Evolutionary conservation across 768 basidiomycete genomes (phyloP).

Genomic region (Serendipita indica): DNA sequence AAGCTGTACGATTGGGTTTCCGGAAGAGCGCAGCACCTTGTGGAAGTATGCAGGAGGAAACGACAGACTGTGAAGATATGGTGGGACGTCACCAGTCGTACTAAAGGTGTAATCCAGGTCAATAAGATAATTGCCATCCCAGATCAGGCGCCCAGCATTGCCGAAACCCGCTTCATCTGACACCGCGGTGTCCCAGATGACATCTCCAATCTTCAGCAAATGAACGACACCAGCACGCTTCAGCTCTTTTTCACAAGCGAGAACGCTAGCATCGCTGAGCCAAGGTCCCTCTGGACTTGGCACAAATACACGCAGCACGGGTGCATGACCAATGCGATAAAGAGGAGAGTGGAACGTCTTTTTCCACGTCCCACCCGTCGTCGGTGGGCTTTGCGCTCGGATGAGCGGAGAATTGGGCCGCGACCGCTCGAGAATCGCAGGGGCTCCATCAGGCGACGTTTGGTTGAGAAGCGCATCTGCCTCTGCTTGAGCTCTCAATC

Average conservation of each 20-base stretch:
- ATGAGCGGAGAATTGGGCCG: neutral
- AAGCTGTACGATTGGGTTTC: constrained; percentile 42
- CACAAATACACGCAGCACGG: constrained; percentile 65
- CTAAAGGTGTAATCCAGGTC: constrained; percentile 78
- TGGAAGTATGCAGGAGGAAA: constrained; percentile 86
- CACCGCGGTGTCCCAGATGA: constrained; percentile 77
- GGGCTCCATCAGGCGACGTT: constrained; percentile 13
- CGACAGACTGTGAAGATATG: constrained; percentile 63
- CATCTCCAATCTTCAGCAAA: constrained; percentile 58
- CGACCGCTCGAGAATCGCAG: neutral
- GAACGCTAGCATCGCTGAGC: constrained; percentile 65
- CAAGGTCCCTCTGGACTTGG: constrained; percentile 78
- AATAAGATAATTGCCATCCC: constrained; percentile 81
- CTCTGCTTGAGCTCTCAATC: constrained; percentile 68
- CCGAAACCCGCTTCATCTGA: constrained; percentile 48
- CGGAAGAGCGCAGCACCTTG: constrained; percentile 50
- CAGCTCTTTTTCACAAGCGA: constrained; percentile 72
- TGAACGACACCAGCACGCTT: constrained; percentile 48
- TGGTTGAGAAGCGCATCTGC: constrained; percentile 26
- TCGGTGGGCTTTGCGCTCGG: constrained; percentile 1
- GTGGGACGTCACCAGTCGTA: constrained; percentile 57
- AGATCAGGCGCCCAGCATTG: constrained; percentile 67
- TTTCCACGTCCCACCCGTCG: constrained; percentile 6
- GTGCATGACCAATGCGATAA: constrained; percentile 55
- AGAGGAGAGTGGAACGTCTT: constrained; percentile 50